phyloP scores from a whole-genome alignment of 2,329 filamentous ascomycete genomes.

The Sporothrix euskadiensis region DNA sequence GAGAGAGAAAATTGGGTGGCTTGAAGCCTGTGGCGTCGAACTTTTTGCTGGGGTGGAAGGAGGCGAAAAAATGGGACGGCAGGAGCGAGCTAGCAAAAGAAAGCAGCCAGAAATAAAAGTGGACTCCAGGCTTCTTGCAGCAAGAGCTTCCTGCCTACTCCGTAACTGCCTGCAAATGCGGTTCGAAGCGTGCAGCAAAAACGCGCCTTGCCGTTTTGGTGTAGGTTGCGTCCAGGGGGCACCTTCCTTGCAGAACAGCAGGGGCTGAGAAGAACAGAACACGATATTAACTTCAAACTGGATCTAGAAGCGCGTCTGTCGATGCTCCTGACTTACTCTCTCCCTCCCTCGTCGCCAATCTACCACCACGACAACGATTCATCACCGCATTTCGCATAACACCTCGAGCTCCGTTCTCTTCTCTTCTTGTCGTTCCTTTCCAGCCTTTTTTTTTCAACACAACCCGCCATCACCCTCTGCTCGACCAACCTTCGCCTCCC shows the following conservation, averaged over 20 bases:
- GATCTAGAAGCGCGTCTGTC: slow-evolving; percentile 5
- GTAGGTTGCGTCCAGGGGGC: slow-evolving; percentile 19
- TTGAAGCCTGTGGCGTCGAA: slow-evolving; percentile 25
- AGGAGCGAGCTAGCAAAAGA: slow-evolving; percentile 11
- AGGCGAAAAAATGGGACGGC: slow-evolving; percentile 15
- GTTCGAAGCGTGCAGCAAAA: neutral
- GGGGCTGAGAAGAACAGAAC: slow-evolving; percentile 26
- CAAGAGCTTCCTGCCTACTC: neutral
- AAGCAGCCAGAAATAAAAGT: slow-evolving; percentile 6
- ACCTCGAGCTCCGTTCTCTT: neutral
- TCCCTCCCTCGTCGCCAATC: neutral
- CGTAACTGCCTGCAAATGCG: neutral
- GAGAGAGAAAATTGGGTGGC: slow-evolving; percentile 26
- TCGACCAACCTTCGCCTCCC: neutral
- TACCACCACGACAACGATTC: neutral
- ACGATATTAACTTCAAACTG: slow-evolving; percentile 24
- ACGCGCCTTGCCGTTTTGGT: slow-evolving; percentile 27
- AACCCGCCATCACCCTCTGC: neutral
- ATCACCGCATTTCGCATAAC: neutral
- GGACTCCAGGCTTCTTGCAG: neutral
- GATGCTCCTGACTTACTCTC: neutral
- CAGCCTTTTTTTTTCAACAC: neutral
- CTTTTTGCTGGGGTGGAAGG: neutral
- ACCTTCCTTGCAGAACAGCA: neutral
- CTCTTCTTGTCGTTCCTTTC: slow-evolving; percentile 2